Evolutionary conservation across 805 yeast genomes (phyloP).

Genomic region (Lachancea cidri): DNA sequence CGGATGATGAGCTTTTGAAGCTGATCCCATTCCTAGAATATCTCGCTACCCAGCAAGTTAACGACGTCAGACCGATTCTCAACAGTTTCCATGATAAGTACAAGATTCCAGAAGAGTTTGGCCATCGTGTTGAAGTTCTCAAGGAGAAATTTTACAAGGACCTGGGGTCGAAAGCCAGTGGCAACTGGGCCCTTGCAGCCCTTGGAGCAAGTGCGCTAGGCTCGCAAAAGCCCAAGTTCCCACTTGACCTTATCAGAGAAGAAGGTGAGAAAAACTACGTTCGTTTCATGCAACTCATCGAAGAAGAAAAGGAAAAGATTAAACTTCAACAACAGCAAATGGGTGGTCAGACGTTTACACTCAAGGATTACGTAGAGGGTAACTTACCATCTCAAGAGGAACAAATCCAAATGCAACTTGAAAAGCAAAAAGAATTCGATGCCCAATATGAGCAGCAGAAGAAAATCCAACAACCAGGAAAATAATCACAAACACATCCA

Average conservation of each 20-base stretch:
- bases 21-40: constrained; percentile 93
- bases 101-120: constrained; percentile 72
- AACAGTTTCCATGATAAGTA: constrained; percentile 63
- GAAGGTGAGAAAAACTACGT: constrained; percentile 88
- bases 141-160: constrained; percentile 67
- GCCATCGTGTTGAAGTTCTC: constrained; percentile 66
- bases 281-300: constrained; percentile 72
- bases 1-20: constrained; percentile 73
- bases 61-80: constrained; percentile 87
- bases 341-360: constrained; percentile 77
- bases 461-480: constrained; percentile 1
- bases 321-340: constrained; percentile 70
- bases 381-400: constrained; percentile 77
- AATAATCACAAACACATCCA: not conserved
- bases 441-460: constrained; percentile 30
- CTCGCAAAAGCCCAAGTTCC: constrained; percentile 41
- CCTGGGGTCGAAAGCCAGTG: constrained; percentile 39
- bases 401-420: constrained; percentile 39
- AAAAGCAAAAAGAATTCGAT: constrained; percentile 38
- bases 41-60: constrained; percentile 77
- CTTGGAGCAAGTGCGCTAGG: constrained; percentile 48
- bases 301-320: constrained; percentile 68
- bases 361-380: constrained; percentile 80
- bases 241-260: constrained; percentile 83
- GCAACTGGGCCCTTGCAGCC: constrained; percentile 51